Evolutionary conservation across 1,284 basidiomycete genomes (phyloP).

Genomic region (Papiliotrema nemorosa): DNA sequence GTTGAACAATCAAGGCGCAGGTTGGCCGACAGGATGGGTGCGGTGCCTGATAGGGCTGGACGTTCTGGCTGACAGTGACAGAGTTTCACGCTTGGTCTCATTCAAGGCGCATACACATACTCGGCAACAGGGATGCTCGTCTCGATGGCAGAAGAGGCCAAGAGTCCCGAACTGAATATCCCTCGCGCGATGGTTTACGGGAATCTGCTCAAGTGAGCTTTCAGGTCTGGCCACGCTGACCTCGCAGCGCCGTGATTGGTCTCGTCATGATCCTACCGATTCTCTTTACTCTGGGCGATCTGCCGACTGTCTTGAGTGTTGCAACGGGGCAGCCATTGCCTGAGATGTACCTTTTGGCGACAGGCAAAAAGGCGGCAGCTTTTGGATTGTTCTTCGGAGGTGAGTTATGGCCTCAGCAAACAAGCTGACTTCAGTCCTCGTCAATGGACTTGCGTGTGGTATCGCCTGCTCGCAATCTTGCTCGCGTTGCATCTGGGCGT

Average conservation of each 20-base stretch:
- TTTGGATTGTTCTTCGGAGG: slow-evolving; percentile 51
- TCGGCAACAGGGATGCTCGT: slow-evolving; percentile 44
- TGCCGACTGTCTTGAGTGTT: slow-evolving; percentile 40
- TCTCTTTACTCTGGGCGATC: slow-evolving; percentile 50
- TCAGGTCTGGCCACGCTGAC: slow-evolving; percentile 1
- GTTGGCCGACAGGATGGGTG: slow-evolving; percentile 40
- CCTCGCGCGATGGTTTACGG: slow-evolving; percentile 40
- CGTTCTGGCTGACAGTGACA: too few species aligned
- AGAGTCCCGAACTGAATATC: slow-evolving; percentile 40
- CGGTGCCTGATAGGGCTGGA: too few species aligned
- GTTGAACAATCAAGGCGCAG: slow-evolving; percentile 43
- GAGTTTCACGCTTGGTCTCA: slow-evolving; percentile 40
- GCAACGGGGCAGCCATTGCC: slow-evolving; percentile 50
- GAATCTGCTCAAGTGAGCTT: slow-evolving; percentile 22
- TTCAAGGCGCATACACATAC: slow-evolving; percentile 39
- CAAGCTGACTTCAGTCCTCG: slow-evolving; percentile 44
- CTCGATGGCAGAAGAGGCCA: slow-evolving; percentile 47
- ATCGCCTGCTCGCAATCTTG: slow-evolving; percentile 42
- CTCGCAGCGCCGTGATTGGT: slow-evolving; percentile 26
- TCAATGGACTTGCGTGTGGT: slow-evolving; percentile 49
- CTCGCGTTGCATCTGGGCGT: slow-evolving; percentile 39
- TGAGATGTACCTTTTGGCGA: slow-evolving; percentile 48
- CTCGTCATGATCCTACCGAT: slow-evolving; percentile 47
- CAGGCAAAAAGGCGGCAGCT: slow-evolving; percentile 44
- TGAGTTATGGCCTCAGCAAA: too few species aligned